Conservation (phyloP, 2,329 filamentous ascomycete species). For the Byssochlamys sp. region DNA sequence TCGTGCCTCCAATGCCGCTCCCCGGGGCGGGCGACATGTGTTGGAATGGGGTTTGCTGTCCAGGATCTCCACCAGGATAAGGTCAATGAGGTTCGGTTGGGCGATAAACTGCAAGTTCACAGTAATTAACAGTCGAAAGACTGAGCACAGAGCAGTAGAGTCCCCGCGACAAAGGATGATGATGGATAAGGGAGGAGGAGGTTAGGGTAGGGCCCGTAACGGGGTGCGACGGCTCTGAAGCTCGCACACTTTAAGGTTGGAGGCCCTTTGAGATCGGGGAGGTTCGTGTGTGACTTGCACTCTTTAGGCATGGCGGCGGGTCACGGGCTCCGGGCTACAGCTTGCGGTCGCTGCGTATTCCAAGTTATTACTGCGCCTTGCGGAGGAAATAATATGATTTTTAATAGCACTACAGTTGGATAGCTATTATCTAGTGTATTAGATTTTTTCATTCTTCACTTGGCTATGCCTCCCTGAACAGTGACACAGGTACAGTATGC, state of each 20-base stretch:
- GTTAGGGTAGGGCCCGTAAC: neutral
- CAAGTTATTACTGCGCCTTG: neutral
- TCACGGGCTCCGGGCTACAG: neutral
- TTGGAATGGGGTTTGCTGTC: conserved; percentile 39
- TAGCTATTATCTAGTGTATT: neutral
- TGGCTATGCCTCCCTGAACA: no score
- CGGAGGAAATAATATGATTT: neutral
- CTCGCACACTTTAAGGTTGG: neutral
- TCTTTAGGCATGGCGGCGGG: neutral
- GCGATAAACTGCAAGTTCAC: conserved; percentile 11
- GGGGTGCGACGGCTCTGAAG: neutral
- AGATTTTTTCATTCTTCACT: no score
- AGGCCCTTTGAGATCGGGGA: neutral
- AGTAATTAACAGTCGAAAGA: conserved; percentile 1
- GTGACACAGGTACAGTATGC: neutral
- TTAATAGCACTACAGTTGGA: neutral
- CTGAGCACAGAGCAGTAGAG: neutral
- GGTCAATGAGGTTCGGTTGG: conserved; percentile 36
- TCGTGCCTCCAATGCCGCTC: conserved; percentile 36
- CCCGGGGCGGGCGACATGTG: conserved; percentile 26
- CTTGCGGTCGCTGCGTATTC: neutral
- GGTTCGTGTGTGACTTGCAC: neutral
- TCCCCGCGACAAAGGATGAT: neutral
- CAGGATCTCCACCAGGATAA: conserved; percentile 52
- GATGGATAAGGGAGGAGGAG: neutral